Conservation (phyloP, 1,284 basidiomycete genomes). For the Rhodotorula sp. region DNA sequence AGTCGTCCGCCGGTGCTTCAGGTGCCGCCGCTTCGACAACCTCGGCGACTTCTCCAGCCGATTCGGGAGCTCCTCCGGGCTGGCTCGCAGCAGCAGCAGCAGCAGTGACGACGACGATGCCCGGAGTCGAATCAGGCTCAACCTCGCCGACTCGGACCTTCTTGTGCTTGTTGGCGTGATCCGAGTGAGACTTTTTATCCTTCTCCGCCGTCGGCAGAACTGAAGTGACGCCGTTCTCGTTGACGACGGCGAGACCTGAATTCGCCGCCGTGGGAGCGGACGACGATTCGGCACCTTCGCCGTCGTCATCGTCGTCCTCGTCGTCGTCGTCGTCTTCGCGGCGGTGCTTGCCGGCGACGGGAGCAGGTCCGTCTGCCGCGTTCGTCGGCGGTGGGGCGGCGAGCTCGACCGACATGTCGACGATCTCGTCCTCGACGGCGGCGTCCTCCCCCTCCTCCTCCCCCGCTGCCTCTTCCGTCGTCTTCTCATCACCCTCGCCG, state of each 20-base stretch:
- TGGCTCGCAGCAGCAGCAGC: background rate
- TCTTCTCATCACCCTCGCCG: background rate
- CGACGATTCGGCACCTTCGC: background rate
- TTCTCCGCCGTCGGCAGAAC: background rate
- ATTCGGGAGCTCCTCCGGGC: too few relatives aligned
- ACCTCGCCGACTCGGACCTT: constrained; percentile 55
- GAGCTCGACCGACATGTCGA: constrained; percentile 35
- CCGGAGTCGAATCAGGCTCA: constrained; percentile 45
- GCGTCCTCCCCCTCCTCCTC: constrained; percentile 13
- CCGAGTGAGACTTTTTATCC: constrained; percentile 42
- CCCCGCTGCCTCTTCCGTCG: background rate
- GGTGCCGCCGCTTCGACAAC: constrained; percentile 8
- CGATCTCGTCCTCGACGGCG: background rate
- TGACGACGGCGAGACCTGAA: too few relatives aligned
- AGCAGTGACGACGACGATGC: background rate
- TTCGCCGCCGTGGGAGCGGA: too few relatives aligned
- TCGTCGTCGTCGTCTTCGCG: constrained; percentile 29
- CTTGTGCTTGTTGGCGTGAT: constrained; percentile 55
- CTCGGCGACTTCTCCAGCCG: background rate
- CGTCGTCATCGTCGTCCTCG: background rate
- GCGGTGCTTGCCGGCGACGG: constrained; percentile 9
- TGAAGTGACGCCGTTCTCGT: background rate
- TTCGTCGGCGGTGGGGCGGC: background rate
- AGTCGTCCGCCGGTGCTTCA: constrained; percentile 13
- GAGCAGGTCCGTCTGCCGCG: background rate